Evolutionary conservation across 2,329 filamentous ascomycete genomes (phyloP).

Genomic region (Pezizomycotina sp.): DNA sequence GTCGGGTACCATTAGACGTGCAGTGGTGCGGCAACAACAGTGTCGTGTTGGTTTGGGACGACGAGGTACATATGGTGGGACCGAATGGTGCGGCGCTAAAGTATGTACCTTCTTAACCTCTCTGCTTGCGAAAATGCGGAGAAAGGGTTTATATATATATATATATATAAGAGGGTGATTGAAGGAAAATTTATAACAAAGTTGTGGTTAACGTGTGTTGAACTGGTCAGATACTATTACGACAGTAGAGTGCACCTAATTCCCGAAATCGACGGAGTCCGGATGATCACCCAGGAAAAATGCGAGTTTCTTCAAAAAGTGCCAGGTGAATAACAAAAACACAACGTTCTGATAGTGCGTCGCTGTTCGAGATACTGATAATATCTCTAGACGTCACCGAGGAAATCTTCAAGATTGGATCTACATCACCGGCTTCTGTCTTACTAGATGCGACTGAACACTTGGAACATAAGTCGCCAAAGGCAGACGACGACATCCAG

Average conservation of each 20-base stretch:
- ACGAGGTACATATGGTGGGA: slow-evolving; percentile 87
- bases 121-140: neutral
- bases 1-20: slow-evolving; percentile 72
- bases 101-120: slow-evolving; percentile 26
- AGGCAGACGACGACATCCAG: slow-evolving; percentile 95
- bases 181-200: slow-evolving; percentile 18
- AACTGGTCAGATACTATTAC: slow-evolving; percentile 56
- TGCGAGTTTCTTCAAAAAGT: slow-evolving; percentile 97
- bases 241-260: slow-evolving; percentile 80
- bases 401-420: slow-evolving; percentile 76
- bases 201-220: no score
- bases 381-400: slow-evolving; percentile 56
- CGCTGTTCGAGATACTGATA: neutral
- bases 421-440: slow-evolving; percentile 79
- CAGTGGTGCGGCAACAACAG: slow-evolving; percentile 96
- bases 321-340: slow-evolving; percentile 39
- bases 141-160: no score
- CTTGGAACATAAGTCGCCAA: slow-evolving; percentile 82
- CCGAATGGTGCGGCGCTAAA: slow-evolving; percentile 58
- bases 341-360: no score
- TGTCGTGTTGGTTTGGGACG: slow-evolving; percentile 87
- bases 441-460: slow-evolving; percentile 82
- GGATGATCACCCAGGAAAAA: slow-evolving; percentile 78
- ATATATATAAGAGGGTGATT: no score
- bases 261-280: slow-evolving; percentile 75